Conservation (phyloP, 225 moss, liverwort and hornwort species). For the Neckera pumila region DNA sequence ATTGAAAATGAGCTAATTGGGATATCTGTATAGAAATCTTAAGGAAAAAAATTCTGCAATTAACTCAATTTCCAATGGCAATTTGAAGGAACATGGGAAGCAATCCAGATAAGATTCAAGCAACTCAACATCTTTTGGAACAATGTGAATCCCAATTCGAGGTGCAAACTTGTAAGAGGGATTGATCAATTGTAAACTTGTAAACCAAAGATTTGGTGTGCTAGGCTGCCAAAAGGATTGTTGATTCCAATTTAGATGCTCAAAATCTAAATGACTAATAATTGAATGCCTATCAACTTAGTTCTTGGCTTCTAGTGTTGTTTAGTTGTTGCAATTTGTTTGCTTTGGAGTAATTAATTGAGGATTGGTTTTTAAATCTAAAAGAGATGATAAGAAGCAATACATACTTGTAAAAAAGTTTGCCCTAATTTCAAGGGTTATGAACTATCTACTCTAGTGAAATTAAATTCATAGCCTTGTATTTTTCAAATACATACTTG, state of each 20-base stretch:
- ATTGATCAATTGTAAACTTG: not conserved
- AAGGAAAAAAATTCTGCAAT: not conserved
- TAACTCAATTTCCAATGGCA: not conserved
- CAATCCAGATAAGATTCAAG: not conserved
- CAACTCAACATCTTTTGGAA: not conserved
- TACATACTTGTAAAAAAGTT: fast-evolving
- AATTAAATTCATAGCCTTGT: not conserved
- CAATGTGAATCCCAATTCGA: not conserved
- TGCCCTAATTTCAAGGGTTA: not conserved
- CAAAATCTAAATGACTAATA: not conserved
- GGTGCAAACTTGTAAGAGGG: not conserved
- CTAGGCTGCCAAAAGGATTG: not conserved
- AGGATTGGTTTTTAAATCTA: not conserved
- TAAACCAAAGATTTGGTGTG: not conserved
- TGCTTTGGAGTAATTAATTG: not conserved
- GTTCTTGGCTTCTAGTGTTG: not conserved
- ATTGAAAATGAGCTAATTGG: not conserved
- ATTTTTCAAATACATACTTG: not conserved
- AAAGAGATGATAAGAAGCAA: not conserved
- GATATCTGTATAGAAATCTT: not conserved
- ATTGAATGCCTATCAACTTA: not conserved
- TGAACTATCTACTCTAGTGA: not conserved
- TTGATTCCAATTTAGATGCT: not conserved
- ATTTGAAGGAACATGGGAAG: not conserved
- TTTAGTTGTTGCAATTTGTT: not conserved